Evolutionary conservation across 208 protist genomes (phyloP), one percentile per base, ranked within the genome.

Genomic region (Entamoeba histolytica): DNA sequence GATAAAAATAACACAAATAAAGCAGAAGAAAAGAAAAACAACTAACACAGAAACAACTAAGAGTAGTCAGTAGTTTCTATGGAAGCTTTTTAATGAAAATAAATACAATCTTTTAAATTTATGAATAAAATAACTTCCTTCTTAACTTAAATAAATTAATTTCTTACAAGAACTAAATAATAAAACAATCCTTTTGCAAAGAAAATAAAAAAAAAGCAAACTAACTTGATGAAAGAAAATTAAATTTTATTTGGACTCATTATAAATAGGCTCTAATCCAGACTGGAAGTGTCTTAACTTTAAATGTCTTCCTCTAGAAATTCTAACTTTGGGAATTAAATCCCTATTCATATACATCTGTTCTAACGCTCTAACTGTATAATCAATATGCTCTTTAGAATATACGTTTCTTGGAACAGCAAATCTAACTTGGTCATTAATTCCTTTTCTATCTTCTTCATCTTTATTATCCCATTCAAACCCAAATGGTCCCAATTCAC

Each of bases 331-430:
- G 23, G 92, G 55, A 52, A 93, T 49, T n/a, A 10, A 49, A 35
- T 93, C 57, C 8, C 55, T 91, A 49, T 93, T 52, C 47, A 50
- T n/a, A 69, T 93, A 91, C 50, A 93, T 14, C 23, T 44, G 17
- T 51, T 52, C 93, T 4, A 93, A 28, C 0, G 55, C 50, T 61
- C 78, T 91, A 17, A 61, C 93, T n/a, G 55, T 73, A 4, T 91
- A 93, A 51, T 92, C 92, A n/a, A 93, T 93, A 17, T 93, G 93
- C 15, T 93, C 93, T 49, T 93, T 92, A 0, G 31, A 49, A 91
- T 87, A 69, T 23, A 51, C 61, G n/a, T 93, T 93, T 31, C 50
- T 14, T 49, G 93, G 51, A 50, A 93, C 55, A 91, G 93, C 93
- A 50, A 93, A 92, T 49, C 93, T 51, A 49, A 93, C 93, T 49